These are phyloP conservation scores for Naegleria lovaniensis DNA, from an alignment of 208 protist genomes.

Conservation along the genomic window DNA sequence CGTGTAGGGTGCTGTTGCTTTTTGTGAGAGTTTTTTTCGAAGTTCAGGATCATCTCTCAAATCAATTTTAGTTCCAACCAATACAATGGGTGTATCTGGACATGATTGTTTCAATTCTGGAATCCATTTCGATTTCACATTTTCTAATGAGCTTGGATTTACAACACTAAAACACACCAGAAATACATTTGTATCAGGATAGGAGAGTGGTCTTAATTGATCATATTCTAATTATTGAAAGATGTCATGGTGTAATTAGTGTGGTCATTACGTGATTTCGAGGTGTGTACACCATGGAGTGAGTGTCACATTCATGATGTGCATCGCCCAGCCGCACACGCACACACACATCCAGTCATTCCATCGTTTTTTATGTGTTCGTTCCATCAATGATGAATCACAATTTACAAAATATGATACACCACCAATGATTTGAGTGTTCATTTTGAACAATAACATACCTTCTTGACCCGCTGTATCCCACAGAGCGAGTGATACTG, in stretches of 20 bases:
- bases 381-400: too few relatives aligned
- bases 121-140: conserved; percentile 42
- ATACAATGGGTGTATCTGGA: conserved; percentile 60
- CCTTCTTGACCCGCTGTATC: conserved; percentile 66
- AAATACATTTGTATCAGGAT: conserved; percentile 71
- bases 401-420: too few relatives aligned
- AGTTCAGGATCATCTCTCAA: conserved; percentile 55
- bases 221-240: conserved; percentile 78
- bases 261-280: too few relatives aligned
- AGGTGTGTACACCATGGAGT: too few relatives aligned
- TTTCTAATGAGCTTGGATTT: conserved; percentile 54
- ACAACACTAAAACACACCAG: conserved; percentile 71
- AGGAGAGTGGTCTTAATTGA: conserved; percentile 73
- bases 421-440: too few relatives aligned
- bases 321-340: too few relatives aligned
- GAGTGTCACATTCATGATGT: too few relatives aligned
- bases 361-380: too few relatives aligned
- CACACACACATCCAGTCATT: too few relatives aligned
- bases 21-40: conserved; percentile 38
- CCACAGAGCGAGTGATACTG: conserved; percentile 55
- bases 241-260: too few relatives aligned
- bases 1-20: conserved; percentile 43
- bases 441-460: too few relatives aligned
- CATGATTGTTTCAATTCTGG: conserved; percentile 43
- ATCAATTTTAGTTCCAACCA: conserved; percentile 84